Evolutionary conservation across 768 basidiomycete genomes (phyloP).

Genomic region (Asterophora parasitica): DNA sequence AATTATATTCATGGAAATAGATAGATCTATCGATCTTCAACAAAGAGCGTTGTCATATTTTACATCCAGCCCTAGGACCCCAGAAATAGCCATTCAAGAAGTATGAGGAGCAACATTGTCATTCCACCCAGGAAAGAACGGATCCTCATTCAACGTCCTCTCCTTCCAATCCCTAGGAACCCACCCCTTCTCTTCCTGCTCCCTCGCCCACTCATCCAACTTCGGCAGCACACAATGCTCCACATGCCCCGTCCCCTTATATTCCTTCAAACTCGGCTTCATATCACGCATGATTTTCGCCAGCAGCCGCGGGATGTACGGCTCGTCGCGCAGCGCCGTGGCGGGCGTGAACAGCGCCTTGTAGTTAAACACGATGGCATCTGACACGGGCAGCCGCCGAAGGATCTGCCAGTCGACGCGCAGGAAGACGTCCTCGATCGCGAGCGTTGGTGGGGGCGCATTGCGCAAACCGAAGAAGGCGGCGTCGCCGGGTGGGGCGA

Average conservation of each 20-base stretch:
- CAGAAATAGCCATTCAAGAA: too few relatives aligned
- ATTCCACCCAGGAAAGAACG: slow-evolving; percentile 48
- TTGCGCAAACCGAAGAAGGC: too few relatives aligned
- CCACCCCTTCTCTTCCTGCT: slow-evolving; percentile 43
- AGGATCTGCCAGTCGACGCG: slow-evolving; percentile 56
- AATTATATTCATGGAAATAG: too few relatives aligned
- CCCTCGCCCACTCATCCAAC: slow-evolving; percentile 39
- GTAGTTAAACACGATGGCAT: slow-evolving; percentile 49
- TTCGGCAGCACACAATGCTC: slow-evolving; percentile 43
- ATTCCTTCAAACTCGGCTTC: slow-evolving; percentile 34
- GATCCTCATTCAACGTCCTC: slow-evolving; percentile 45
- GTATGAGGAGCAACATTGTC: too few relatives aligned
- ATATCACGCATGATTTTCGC: slow-evolving; percentile 39
- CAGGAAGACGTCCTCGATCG: slow-evolving; percentile 36
- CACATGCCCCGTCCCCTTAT: slow-evolving; percentile 38
- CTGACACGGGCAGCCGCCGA: slow-evolving; percentile 41
- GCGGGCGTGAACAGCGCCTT: slow-evolving; percentile 50
- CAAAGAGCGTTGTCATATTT: too few relatives aligned
- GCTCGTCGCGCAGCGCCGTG: slow-evolving; percentile 37
- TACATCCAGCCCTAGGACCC: too few relatives aligned
- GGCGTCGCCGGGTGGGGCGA: too few relatives aligned
- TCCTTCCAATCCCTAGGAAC: slow-evolving; percentile 45
- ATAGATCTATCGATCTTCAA: too few relatives aligned
- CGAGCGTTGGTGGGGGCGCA: slow-evolving; percentile 22
- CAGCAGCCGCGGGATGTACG: slow-evolving; percentile 43